Conservation (phyloP, 306 rosid genomes). For the Inga laurina region DNA sequence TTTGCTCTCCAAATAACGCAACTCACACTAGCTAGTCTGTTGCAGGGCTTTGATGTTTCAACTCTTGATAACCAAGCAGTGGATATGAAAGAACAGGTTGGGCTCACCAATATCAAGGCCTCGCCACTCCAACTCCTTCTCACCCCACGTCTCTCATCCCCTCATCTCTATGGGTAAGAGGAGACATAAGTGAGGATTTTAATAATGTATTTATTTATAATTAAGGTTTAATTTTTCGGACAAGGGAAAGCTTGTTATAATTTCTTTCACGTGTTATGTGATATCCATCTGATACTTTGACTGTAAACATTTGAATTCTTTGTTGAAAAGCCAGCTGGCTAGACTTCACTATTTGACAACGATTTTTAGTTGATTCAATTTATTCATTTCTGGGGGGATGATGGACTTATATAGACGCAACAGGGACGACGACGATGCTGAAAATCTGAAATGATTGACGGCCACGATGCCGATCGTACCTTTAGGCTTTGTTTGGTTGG, state of each 20-base stretch:
- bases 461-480: slow-evolving; percentile 13
- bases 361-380: neutral
- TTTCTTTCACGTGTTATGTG: too few species aligned
- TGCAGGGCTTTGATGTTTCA: slow-evolving; percentile 36
- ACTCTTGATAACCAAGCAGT: neutral
- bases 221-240: too few species aligned
- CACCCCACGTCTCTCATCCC: neutral
- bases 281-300: too few species aligned
- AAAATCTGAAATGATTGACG: neutral
- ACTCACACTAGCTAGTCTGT: slow-evolving; percentile 25
- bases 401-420: slow-evolving; percentile 25
- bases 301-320: too few species aligned
- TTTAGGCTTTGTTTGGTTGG: too few species aligned
- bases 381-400: slow-evolving; percentile 20
- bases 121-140: neutral
- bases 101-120: slow-evolving; percentile 25
- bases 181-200: neutral
- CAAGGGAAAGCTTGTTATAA: too few species aligned
- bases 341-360: too few species aligned
- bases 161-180: neutral
- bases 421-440: neutral
- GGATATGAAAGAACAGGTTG: slow-evolving; percentile 40
- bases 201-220: neutral
- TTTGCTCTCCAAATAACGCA: slow-evolving; percentile 28
- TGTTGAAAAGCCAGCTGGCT: too few species aligned